Conservation (phyloP, 2,329 filamentous ascomycete genomes). For the Neofusicoccum kwambonambiense region DNA sequence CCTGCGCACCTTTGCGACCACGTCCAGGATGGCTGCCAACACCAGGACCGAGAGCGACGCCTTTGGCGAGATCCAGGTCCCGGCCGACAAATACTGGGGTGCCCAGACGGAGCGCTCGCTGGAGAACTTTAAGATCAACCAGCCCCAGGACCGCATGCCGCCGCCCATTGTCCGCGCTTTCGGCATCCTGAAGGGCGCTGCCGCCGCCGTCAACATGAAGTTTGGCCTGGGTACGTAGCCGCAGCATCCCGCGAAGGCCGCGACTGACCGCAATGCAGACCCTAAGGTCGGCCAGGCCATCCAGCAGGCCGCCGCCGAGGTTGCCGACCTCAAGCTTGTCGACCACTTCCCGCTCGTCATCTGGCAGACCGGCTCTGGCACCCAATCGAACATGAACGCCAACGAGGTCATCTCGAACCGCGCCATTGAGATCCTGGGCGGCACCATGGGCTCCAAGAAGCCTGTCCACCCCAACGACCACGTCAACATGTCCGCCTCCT, state of each 20-base stretch:
- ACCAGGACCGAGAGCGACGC: conserved; percentile 92
- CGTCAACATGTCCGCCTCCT: conserved; percentile 98
- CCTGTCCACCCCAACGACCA: conserved; percentile 99
- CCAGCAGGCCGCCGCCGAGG: conserved; percentile 87
- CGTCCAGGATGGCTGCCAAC: conserved; percentile 36
- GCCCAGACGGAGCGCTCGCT: conserved; percentile 95
- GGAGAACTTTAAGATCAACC: conserved; percentile 98
- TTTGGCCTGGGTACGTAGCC: conserved; percentile 72
- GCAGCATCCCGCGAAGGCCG: neutral
- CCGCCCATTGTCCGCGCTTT: conserved; percentile 89
- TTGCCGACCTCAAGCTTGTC: conserved; percentile 87
- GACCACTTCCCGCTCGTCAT: conserved; percentile 98
- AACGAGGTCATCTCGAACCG: conserved; percentile 99
- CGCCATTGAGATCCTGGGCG: conserved; percentile 95
- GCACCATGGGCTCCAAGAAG: conserved; percentile 93
- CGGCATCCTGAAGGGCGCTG: conserved; percentile 95
- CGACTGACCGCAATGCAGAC: conserved; percentile 53
- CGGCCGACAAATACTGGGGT: conserved; percentile 95
- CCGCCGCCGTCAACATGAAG: conserved; percentile 91
- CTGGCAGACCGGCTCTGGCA: conserved; percentile 98
- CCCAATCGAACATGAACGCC: conserved; percentile 99
- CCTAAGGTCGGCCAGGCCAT: conserved; percentile 89
- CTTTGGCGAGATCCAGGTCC: conserved; percentile 94
- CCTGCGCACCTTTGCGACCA: conserved; percentile 32
- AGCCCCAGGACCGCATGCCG: conserved; percentile 98